Evolutionary conservation across 2,329 filamentous ascomycete species (phyloP).

Genomic region (Penicillium sp.): DNA sequence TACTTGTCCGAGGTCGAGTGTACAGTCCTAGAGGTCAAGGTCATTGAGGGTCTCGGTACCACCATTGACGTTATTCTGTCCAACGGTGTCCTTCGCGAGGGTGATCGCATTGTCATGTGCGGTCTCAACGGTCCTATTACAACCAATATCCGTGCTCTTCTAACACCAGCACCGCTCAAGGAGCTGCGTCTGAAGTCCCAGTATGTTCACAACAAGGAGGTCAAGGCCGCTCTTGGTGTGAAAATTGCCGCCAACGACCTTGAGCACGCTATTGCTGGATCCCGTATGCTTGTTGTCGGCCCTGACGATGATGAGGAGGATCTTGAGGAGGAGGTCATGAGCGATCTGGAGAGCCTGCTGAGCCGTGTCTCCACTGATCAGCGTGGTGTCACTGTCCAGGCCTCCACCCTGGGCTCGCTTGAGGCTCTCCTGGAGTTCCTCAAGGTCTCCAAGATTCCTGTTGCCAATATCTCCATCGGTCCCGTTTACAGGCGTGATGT

Average conservation of each 20-base stretch:
- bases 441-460: slow-evolving; percentile 92
- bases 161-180: slow-evolving; percentile 89
- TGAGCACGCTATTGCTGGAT: slow-evolving; percentile 94
- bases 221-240: slow-evolving; percentile 96
- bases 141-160: slow-evolving; percentile 89
- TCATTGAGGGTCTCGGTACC: slow-evolving; percentile 97
- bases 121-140: slow-evolving; percentile 95
- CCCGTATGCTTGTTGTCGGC: slow-evolving; percentile 87
- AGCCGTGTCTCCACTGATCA: slow-evolving; percentile 88
- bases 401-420: slow-evolving; percentile 92
- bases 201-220: slow-evolving; percentile 99
- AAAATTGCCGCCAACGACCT: slow-evolving; percentile 97
- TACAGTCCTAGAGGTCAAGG: slow-evolving; percentile 97
- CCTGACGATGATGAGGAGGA: slow-evolving; percentile 96
- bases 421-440: slow-evolving; percentile 96
- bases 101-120: slow-evolving; percentile 90
- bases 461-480: slow-evolving; percentile 94
- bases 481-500: slow-evolving; percentile 98
- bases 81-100: slow-evolving; percentile 91
- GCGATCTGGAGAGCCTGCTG: slow-evolving; percentile 86
- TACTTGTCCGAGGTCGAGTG: slow-evolving; percentile 97
- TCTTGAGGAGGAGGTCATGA: slow-evolving; percentile 92
- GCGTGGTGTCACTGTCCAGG: slow-evolving; percentile 93
- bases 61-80: slow-evolving; percentile 97
- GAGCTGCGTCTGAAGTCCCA: slow-evolving; percentile 92